These are phyloP conservation scores for Coemansia sp. DNA, from an alignment of 192 early-diverging fungal species.

Conservation along the genomic window DNA sequence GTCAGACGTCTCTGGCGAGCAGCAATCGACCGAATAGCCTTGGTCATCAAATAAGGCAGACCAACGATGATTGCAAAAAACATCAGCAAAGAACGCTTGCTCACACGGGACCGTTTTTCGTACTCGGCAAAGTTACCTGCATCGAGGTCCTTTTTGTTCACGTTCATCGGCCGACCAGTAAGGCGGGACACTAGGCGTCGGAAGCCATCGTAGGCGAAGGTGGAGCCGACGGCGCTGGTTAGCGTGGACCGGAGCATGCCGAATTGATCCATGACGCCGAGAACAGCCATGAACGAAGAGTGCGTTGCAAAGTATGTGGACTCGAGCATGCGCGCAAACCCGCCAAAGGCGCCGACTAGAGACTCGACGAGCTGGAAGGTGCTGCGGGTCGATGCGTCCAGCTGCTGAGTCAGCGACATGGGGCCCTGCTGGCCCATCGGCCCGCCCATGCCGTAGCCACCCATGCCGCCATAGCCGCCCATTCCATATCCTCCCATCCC, in stretches of 20 bases:
- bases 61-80: conserved; percentile 86
- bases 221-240: conserved; percentile 75
- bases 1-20: conserved; percentile 44
- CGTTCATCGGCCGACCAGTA: conserved; percentile 63
- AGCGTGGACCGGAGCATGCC: conserved; percentile 84
- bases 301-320: conserved; percentile 97
- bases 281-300: conserved; percentile 90
- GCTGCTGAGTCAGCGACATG: conserved; percentile 67
- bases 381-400: conserved; percentile 87
- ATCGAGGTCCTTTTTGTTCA: conserved; percentile 70
- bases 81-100: conserved; percentile 71
- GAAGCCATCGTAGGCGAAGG: conserved; percentile 70
- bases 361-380: conserved; percentile 92
- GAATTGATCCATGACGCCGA: conserved; percentile 98
- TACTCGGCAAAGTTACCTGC: conserved; percentile 72
- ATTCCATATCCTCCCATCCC: conserved; percentile 57
- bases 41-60: conserved; percentile 89
- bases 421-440: conserved; percentile 57
- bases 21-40: conserved; percentile 73
- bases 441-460: conserved; percentile 57
- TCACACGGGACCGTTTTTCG: conserved; percentile 59
- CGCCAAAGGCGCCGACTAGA: conserved; percentile 93
- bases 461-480: conserved; percentile 53
- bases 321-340: conserved; percentile 97
- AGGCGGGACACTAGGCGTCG: conserved; percentile 63